Base-by-base conservation (phyloP, 2,329 filamentous ascomycete genomes). In the Monosporascus sp. region DNA sequence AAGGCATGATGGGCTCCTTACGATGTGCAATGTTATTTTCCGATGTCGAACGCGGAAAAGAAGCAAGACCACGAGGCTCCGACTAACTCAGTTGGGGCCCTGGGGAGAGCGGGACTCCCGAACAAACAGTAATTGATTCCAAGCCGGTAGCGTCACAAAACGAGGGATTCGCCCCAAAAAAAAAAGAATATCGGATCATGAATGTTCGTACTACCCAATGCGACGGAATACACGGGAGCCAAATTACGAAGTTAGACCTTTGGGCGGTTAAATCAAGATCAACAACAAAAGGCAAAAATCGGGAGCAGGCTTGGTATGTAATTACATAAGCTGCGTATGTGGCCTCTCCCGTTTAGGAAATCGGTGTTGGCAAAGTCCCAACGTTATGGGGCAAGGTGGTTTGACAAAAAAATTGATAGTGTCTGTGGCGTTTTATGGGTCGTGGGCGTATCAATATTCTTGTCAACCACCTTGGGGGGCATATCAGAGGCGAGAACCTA, bases 1-100 rank as follows among this genome's bases (percentile, higher is more conserved):
- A 46, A 58, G 63, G 61, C 66, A 69, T 69, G 38, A n/a, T 27
- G 19, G 20, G 16, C 24, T 46, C 31, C 3, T 35, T 35, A 5
- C n/a, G 3, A 19, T 46, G 24, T 11, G 40, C 40, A 20, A 20
- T 14, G 40, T 20, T 11, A 20, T 19, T 43, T 20, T 19, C 22
- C 40, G 40, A 43, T 43, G 47, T 50, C 44, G 8, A 47, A 9
- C 8, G 8, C 11, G 9, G 31, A 35, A 27, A 37, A 17, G 22
- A 19, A 24, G 22, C 31, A 48, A 48, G 31, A 52, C 19, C 37
- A 44, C 14, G 45, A 45, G 5, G 8, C 9, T 8, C 9, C 27
- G 27, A 31, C 31, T 11, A 35, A 35, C 31, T 35, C 31, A 11
- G 31, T 14, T 35, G 9, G 11, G 11, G 11, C 31, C 31, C 31